Evolutionary conservation across 2,329 filamentous ascomycete genomes (phyloP), one percentile per base, ranked within the genome.

Genomic region (Xylaria polymorpha): DNA sequence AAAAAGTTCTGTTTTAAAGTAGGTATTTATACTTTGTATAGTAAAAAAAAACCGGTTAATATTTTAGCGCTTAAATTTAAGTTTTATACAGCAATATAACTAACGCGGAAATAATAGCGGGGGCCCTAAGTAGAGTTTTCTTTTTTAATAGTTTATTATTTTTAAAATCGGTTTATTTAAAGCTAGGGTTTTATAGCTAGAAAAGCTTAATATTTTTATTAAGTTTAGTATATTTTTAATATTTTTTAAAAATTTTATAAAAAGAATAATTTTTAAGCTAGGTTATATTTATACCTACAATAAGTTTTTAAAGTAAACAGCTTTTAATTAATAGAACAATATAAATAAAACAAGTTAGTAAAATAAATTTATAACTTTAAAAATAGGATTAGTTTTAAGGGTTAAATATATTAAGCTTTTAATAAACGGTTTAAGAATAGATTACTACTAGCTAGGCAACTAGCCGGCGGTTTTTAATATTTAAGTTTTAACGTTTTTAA

Each of bases 231-330:
- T 18, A 15, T 12, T 18, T 35, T 35, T 64, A 43, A 64, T 12
- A 10, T 64, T 22, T n/a, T 25, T 64, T 64, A 32, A 64, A 64
- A 64, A 64, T 64, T 6, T n/a, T 12, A 8, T 9, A 18, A 18
- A 64, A 43, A n/a, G 22, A 64, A 64, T 64, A 59, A 59, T 64
- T 64, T n/a, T 64, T 35, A 64, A 64, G 35, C 43, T 43, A 64
- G 37, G 5, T 41, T 7, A 12, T 50, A 51, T 7, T 61, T 29
- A 61, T 61, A 51, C 50, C 32, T 25, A n/a, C 20, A 64, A 18
- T 9, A 64, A 25, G 46, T 61, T 14, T 61, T 20, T 32, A 61
- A 61, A 20, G 15, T 53, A 14, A 61, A 61, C 20, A 61, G 46
- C 46, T 10, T 61, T 20, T 61, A 20, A 22, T 61, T 53, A 32